phyloP scores from a whole-genome alignment of 2,329 filamentous ascomycete genomes.

The Fusarium redolens region DNA sequence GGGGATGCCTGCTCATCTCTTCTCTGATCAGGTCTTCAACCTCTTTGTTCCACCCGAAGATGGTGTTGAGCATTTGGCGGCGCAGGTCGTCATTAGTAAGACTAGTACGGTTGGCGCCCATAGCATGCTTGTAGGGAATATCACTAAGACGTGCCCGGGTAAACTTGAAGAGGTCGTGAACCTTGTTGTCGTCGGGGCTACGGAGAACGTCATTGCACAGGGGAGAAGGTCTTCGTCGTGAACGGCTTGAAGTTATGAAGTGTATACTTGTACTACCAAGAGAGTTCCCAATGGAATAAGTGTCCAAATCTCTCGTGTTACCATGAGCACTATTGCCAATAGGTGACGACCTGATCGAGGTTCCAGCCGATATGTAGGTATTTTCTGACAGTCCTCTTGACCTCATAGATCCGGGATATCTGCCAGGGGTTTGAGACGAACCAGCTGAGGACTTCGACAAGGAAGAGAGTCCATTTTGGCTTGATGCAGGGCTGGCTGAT shows the following conservation, averaged over 20 bases:
- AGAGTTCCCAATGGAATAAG: slow-evolving; percentile 62
- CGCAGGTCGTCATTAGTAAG: slow-evolving; percentile 84
- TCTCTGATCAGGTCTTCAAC: slow-evolving; percentile 84
- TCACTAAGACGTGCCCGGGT: slow-evolving; percentile 84
- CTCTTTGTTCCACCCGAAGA: slow-evolving; percentile 94
- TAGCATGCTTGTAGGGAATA: slow-evolving; percentile 80
- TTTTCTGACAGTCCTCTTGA: slow-evolving; percentile 69
- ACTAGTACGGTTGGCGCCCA: slow-evolving; percentile 65
- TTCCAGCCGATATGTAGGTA: slow-evolving; percentile 75
- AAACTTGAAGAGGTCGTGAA: slow-evolving; percentile 86
- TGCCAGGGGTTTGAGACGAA: slow-evolving; percentile 64
- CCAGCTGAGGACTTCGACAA: slow-evolving; percentile 65
- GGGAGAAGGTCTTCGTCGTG: slow-evolving; percentile 69
- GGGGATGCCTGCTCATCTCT: slow-evolving; percentile 80
- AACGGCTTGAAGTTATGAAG: slow-evolving; percentile 61
- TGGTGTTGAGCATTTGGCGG: slow-evolving; percentile 89
- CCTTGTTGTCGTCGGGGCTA: slow-evolving; percentile 77
- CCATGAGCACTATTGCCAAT: slow-evolving; percentile 36
- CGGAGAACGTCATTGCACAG: slow-evolving; percentile 82
- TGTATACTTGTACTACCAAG: too few relatives aligned
- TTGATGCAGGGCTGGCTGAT: too few relatives aligned
- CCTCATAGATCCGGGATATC: slow-evolving; percentile 61
- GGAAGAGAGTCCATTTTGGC: slow-evolving; percentile 63
- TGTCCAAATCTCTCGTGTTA: slow-evolving; percentile 56
- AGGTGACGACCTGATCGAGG: slow-evolving; percentile 56